Conservation (phyloP, 2,329 filamentous ascomycete species). For the Aspergillus cejpii region DNA sequence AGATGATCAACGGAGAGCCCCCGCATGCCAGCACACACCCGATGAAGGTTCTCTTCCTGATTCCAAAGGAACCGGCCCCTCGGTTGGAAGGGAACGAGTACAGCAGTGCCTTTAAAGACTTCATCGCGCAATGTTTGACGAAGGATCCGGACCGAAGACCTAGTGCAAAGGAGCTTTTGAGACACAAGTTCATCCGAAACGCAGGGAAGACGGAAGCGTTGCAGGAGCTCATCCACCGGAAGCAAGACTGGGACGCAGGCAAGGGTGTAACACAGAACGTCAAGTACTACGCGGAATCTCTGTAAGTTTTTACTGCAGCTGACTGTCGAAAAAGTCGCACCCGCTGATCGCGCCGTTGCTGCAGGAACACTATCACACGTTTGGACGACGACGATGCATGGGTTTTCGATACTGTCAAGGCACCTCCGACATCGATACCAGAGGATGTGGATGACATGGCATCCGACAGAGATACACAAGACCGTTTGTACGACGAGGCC, state of each 20-base stretch:
- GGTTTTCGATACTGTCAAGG: slow-evolving; percentile 91
- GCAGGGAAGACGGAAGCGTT: slow-evolving; percentile 84
- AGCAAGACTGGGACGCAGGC: slow-evolving; percentile 73
- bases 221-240: slow-evolving; percentile 75
- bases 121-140: slow-evolving; percentile 79
- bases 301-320: slow-evolving; percentile 43
- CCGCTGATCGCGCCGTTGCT: slow-evolving; percentile 8
- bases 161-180: slow-evolving; percentile 76
- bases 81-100: slow-evolving; percentile 72
- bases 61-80: slow-evolving; percentile 81
- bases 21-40: slow-evolving; percentile 78
- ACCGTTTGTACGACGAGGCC: slow-evolving; percentile 33
- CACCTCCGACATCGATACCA: slow-evolving; percentile 54
- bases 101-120: slow-evolving; percentile 89
- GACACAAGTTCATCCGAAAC: slow-evolving; percentile 78
- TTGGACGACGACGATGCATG: slow-evolving; percentile 73
- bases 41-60: slow-evolving; percentile 89
- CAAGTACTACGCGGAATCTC: slow-evolving; percentile 88
- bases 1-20: slow-evolving; percentile 83
- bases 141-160: slow-evolving; percentile 84
- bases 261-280: slow-evolving; percentile 62
- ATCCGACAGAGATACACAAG: slow-evolving; percentile 38
- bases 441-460: slow-evolving; percentile 47
- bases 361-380: slow-evolving; percentile 53
- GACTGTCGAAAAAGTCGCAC: background rate